phyloP scores from a whole-genome alignment of 2,329 filamentous ascomycete genomes.

The Massarina eburnea region DNA sequence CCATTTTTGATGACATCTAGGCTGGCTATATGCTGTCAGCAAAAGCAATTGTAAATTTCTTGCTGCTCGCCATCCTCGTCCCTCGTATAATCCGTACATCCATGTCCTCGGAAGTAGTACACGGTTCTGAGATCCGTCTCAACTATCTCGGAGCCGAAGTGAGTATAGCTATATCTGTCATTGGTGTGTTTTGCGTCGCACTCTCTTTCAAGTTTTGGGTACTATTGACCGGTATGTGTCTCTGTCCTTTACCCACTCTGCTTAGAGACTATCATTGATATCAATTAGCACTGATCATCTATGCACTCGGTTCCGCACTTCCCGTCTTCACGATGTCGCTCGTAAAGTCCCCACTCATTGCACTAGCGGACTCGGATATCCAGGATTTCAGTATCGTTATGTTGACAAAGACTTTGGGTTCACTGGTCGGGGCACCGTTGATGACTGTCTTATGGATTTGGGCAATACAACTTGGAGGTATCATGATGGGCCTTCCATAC shows the following conservation, averaged over 20 bases:
- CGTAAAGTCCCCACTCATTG: conserved; percentile 37
- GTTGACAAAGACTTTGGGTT: conserved; percentile 39
- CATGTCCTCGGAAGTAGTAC: conserved; percentile 8
- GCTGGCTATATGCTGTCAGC: conserved; percentile 42
- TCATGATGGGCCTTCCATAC: conserved; percentile 37
- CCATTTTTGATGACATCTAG: conserved; percentile 7
- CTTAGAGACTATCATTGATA: conserved; percentile 6
- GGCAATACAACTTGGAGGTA: conserved; percentile 37
- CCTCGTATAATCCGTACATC: conserved; percentile 36
- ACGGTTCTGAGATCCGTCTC: conserved; percentile 28
- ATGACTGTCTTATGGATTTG: conserved; percentile 42
- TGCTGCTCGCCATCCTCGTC: conserved; percentile 34
- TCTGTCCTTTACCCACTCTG: not conserved
- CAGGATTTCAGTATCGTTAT: conserved; percentile 44
- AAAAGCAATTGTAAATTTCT: conserved; percentile 41
- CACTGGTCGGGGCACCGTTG: conserved; percentile 38
- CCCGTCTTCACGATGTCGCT: conserved; percentile 44
- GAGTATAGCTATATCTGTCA: conserved; percentile 36
- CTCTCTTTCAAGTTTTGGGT: conserved; percentile 35
- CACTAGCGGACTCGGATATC: conserved; percentile 25
- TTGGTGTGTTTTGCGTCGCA: conserved; percentile 38
- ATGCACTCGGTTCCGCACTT: conserved; percentile 42
- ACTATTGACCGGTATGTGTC: conserved; percentile 28
- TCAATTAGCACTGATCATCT: conserved; percentile 35
- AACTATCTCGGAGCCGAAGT: conserved; percentile 35